phyloP scores from a whole-genome alignment of 768 basidiomycete species.

The Hirschioporus abietinus region DNA sequence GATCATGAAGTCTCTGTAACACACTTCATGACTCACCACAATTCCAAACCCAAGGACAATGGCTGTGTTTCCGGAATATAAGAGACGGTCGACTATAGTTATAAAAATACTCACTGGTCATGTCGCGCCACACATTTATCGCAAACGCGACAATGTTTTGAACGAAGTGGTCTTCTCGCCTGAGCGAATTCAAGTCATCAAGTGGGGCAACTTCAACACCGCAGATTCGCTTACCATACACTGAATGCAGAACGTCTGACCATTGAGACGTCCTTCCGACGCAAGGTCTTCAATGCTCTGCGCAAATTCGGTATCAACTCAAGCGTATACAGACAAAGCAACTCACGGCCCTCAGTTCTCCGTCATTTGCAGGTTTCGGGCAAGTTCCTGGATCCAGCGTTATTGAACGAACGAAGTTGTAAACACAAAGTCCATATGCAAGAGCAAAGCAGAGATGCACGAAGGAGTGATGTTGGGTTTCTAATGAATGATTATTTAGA shows the following conservation, averaged over 20 bases:
- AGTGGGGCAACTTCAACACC: background rate
- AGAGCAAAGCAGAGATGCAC: conserved; percentile 75
- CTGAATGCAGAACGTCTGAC: conserved; percentile 92
- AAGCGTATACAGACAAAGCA: background rate
- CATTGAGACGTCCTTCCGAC: conserved; percentile 82
- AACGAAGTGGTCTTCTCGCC: conserved; percentile 87
- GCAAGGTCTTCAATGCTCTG: conserved; percentile 91
- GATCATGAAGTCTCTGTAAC: background rate
- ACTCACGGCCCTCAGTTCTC: conserved; percentile 77
- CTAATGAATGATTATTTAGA: conserved; percentile 31
- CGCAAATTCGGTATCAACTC: conserved; percentile 3
- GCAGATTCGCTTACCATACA: conserved; percentile 68
- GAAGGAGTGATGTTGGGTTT: conserved; percentile 70
- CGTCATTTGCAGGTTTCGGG: conserved; percentile 74
- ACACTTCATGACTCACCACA: conserved; percentile 58
- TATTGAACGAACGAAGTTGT: conserved; percentile 89
- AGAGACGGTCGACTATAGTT: conserved; percentile 7
- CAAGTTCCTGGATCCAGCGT: conserved; percentile 88
- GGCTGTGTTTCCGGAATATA: conserved; percentile 38
- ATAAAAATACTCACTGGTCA: conserved; percentile 68
- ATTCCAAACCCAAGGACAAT: conserved; percentile 99
- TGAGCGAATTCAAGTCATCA: conserved; percentile 19
- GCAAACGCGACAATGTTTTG: conserved; percentile 92
- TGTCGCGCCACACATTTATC: conserved; percentile 85
- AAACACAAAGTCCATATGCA: conserved; percentile 63